Percentiles rank a stretch among this genome's conserved stretches.
These are phyloP conservation scores for Nemania diffusa DNA, from an alignment of 2,329 filamentous ascomycete genomes.

Conservation along the genomic window DNA sequence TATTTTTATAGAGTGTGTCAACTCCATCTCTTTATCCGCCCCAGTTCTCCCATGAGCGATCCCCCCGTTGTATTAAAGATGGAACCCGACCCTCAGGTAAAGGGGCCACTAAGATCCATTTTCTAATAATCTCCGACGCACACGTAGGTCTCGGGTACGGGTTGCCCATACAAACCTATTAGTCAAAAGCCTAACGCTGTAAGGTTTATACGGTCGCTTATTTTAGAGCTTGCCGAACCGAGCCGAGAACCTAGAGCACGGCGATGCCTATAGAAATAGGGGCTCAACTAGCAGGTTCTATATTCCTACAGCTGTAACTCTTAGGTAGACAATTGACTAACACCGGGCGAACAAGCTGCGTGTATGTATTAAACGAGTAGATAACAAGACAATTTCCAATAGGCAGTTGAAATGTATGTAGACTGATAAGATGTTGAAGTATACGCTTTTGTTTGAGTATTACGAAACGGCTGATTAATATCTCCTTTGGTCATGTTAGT, in stretches of 20 bases:
- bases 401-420: background rate
- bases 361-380: background rate
- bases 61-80: background rate
- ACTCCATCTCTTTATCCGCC: background rate
- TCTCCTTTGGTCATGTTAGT: background rate
- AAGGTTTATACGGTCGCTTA: background rate
- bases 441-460: background rate
- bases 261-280: background rate
- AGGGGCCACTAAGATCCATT: background rate
- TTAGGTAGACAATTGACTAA: no score
- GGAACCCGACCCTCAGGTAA: background rate
- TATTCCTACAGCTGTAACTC: no score
- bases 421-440: background rate
- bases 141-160: no score
- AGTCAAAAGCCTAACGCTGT: background rate
- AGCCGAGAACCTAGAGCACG: background rate
- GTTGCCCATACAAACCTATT: background rate
- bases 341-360: background rate
- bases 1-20: background rate
- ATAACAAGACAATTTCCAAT: background rate
- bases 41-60: background rate
- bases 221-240: background rate
- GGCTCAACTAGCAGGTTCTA: background rate
- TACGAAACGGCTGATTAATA: background rate
- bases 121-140: background rate